Conservation (phyloP, 345 rosid genomes). For the Aurinia saxatilis region DNA sequence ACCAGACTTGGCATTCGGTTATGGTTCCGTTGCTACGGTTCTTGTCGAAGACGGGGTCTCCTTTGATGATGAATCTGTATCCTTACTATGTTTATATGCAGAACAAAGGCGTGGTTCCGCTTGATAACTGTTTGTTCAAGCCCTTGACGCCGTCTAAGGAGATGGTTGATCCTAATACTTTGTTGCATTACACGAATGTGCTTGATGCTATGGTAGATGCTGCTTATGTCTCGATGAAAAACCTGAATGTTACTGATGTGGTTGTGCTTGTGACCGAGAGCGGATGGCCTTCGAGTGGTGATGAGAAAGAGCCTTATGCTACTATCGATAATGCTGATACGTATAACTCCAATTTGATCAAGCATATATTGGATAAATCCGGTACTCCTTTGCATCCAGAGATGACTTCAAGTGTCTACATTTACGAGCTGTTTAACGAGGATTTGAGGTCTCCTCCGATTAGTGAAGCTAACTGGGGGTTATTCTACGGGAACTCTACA, state of each 20-base stretch:
- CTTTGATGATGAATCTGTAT: conserved; percentile 94
- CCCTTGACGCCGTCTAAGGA: conserved; percentile 87
- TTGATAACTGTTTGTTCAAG: conserved; percentile 79
- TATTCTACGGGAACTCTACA: conserved; percentile 73
- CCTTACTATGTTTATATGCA: conserved; percentile 96
- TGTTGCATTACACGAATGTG: conserved; percentile 89
- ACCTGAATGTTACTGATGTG: conserved; percentile 72
- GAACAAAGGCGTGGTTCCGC: conserved; percentile 92
- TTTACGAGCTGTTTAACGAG: conserved; percentile 91
- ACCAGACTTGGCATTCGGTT: conserved; percentile 68
- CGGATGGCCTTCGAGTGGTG: conserved; percentile 93
- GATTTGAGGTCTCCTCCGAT: conserved; percentile 64
- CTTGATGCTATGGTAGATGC: conserved; percentile 97
- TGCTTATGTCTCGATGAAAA: conserved; percentile 86
- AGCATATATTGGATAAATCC: conserved; percentile 66
- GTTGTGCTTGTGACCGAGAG: conserved; percentile 72
- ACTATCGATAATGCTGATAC: conserved; percentile 77
- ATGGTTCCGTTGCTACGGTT: conserved; percentile 74
- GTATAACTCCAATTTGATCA: conserved; percentile 83
- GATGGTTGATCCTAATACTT: conserved; percentile 96
- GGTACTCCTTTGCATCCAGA: conserved; percentile 93
- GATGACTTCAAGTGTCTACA: conserved; percentile 62
- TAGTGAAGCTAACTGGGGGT: conserved; percentile 91
- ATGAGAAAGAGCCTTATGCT: conserved; percentile 81
- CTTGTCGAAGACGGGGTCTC: conserved; percentile 70